Evolutionary conservation across 208 protist genomes (phyloP), one percentile per base, ranked within the genome.

Genomic region (Crithidia sp.): DNA sequence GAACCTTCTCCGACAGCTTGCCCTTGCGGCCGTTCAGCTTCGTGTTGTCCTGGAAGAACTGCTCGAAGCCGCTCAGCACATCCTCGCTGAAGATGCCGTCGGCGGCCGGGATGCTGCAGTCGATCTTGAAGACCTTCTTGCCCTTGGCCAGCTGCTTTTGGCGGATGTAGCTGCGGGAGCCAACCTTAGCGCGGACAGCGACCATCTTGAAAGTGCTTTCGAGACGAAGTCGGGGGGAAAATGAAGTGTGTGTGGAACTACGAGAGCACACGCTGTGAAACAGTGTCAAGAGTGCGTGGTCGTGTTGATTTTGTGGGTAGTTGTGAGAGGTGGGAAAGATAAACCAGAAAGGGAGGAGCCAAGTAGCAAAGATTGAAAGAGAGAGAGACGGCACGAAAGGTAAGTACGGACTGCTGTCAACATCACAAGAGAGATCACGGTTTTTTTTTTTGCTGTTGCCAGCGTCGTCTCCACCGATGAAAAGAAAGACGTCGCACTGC

Each of bases 21-120:
- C 97, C 97, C 70, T 97, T 97, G 90, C 99, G 99, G 77, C 97
- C 98, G 76, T 98, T 95, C n/a, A 99, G 96, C 96, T 99, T 99
- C 77, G 98, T 94, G 87, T 97, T 96, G 72, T 98, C 95, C 67
- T 94, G 84, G 66, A 99, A 91, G 97, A 96, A 99, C 88, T 99
- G 97, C 94, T 98, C 93, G 70, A 96, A 97, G 84, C 85, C 90
- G 76, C 81, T 77, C 44, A 97, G 84, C 40, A 95, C 79, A 52
- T 97, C 91, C 63, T 90, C 84, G 77, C 81, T 89, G 84, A 98
- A 92, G 77, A 92, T 90, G 69, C 82, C 85, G 43, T 89, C 84
- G 37, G 81, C 69, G 58, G 81, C 85, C 55, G 85, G 85, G 54
- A 90, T 75, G 74, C 79, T 85, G 85, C 85, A 90, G 85, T 83